phyloP scores from a whole-genome alignment of 768 basidiomycete species.

The Suillus spraguei region DNA sequence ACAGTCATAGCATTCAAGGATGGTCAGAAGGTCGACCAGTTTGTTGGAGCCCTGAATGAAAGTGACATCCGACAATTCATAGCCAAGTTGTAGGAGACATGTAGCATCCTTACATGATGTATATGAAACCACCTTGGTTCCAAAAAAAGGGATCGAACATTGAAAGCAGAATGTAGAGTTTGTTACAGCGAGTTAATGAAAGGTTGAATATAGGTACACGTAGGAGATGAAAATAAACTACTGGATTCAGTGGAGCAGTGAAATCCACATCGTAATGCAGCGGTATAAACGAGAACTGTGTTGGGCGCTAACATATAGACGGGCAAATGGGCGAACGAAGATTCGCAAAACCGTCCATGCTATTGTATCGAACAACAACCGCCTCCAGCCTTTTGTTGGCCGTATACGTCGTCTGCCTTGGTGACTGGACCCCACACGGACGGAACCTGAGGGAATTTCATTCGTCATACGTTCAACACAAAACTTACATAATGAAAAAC shows the following conservation, averaged over 20 bases:
- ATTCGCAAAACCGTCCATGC: slow-evolving; percentile 12
- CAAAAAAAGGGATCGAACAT: slow-evolving; percentile 6
- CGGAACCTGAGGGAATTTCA: slow-evolving; percentile 61
- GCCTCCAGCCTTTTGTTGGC: slow-evolving; percentile 57
- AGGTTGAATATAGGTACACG: slow-evolving; percentile 18
- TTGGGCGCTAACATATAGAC: slow-evolving; percentile 10
- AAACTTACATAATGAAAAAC: slow-evolving; percentile 21
- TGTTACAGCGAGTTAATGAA: slow-evolving; percentile 5
- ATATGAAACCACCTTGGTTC: background rate
- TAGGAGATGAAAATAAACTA: slow-evolving; percentile 11
- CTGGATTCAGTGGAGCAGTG: slow-evolving; percentile 13
- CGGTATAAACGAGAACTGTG: slow-evolving; percentile 13
- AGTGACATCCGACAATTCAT: slow-evolving; percentile 48
- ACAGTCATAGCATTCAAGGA: slow-evolving; percentile 79
- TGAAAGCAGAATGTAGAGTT: slow-evolving; percentile 1
- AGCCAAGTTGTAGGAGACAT: slow-evolving; percentile 34
- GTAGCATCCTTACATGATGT: background rate
- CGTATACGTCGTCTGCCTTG: slow-evolving; percentile 91
- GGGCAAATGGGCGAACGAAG: slow-evolving; percentile 1
- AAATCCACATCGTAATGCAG: slow-evolving; percentile 22
- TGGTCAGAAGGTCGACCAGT: slow-evolving; percentile 58
- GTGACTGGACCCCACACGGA: slow-evolving; percentile 97
- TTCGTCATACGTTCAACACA: slow-evolving; percentile 17
- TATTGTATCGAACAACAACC: slow-evolving; percentile 67
- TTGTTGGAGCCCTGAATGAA: slow-evolving; percentile 61